Evolutionary conservation across 176 grass and related monocot genomes (phyloP).

Genomic region (Raddia guianensis): DNA sequence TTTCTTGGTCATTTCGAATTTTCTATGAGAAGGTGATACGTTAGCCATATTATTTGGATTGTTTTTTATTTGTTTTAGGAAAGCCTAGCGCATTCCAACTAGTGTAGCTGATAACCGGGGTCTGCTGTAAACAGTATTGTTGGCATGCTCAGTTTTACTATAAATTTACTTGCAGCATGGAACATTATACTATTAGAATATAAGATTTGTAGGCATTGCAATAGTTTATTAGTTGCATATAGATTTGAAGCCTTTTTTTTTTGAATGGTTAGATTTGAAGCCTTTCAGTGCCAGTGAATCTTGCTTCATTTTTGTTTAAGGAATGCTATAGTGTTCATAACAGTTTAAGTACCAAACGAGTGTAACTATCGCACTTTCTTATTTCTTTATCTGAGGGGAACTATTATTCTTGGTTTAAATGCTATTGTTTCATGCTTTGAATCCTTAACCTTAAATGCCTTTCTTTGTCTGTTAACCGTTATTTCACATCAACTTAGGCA

Average conservation of each 20-base stretch:
- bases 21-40: slow-evolving; percentile 98
- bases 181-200: not conserved
- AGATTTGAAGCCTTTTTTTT: no score
- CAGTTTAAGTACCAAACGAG: slow-evolving; percentile 16
- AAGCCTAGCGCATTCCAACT: not conserved
- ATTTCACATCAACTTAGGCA: slow-evolving; percentile 62
- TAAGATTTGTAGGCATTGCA: no score
- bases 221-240: slow-evolving; percentile 16
- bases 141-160: slow-evolving; percentile 4
- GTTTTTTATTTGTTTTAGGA: not conserved
- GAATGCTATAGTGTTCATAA: slow-evolving; percentile 19
- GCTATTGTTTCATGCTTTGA: slow-evolving; percentile 10
- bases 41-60: not conserved
- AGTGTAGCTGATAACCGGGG: slow-evolving; percentile 14
- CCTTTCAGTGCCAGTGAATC: not conserved
- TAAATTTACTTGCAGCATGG: slow-evolving; percentile 17
- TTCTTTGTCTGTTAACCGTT: slow-evolving; percentile 26
- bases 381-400: slow-evolving; percentile 16
- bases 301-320: slow-evolving; percentile 1
- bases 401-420: slow-evolving; percentile 18
- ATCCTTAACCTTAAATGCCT: slow-evolving; percentile 27
- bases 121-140: slow-evolving; percentile 19
- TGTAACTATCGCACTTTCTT: slow-evolving; percentile 9
- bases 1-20: slow-evolving; percentile 98
- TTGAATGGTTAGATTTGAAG: no score